These are phyloP conservation scores for Fagus crenata DNA, from an alignment of 306 rosid genomes.

Conservation along the genomic window DNA sequence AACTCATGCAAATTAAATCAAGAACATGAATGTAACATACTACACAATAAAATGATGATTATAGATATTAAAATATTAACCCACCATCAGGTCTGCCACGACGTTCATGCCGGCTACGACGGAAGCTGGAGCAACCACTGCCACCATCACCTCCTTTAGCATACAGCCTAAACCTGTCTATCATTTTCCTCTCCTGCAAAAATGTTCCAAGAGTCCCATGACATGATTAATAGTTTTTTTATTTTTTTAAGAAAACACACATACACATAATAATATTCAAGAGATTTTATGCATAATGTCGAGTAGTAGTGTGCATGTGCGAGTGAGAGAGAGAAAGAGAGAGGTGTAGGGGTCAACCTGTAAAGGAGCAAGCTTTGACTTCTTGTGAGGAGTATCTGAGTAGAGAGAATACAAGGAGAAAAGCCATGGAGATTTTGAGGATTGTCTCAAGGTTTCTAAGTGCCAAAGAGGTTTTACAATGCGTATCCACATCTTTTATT, in stretches of 20 bases:
- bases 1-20: slow-evolving; percentile 1
- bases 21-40: not conserved
- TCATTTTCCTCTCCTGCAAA: slow-evolving; percentile 82
- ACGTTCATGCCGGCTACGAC: slow-evolving; percentile 57
- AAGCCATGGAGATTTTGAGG: slow-evolving; percentile 47
- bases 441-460: slow-evolving; percentile 40
- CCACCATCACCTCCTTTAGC: slow-evolving; percentile 94
- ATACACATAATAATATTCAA: slow-evolving; percentile 12
- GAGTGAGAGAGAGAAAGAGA: no score
- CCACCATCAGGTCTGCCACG: slow-evolving; percentile 72
- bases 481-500: slow-evolving; percentile 45
- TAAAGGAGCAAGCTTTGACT: slow-evolving; percentile 76
- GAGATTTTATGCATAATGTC: not conserved
- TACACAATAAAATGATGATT: not conserved
- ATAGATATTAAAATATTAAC: not conserved
- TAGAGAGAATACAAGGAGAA: slow-evolving; percentile 37
- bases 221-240: not conserved
- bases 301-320: not conserved
- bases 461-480: slow-evolving; percentile 37
- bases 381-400: slow-evolving; percentile 52
- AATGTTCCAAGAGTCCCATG: slow-evolving; percentile 19
- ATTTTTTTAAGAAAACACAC: slow-evolving; percentile 5
- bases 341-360: slow-evolving; percentile 49
- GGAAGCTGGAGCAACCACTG: slow-evolving; percentile 72
- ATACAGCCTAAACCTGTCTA: slow-evolving; percentile 64